Conservation (phyloP, 106 monocot species). For the Ottelia alismoides region DNA sequence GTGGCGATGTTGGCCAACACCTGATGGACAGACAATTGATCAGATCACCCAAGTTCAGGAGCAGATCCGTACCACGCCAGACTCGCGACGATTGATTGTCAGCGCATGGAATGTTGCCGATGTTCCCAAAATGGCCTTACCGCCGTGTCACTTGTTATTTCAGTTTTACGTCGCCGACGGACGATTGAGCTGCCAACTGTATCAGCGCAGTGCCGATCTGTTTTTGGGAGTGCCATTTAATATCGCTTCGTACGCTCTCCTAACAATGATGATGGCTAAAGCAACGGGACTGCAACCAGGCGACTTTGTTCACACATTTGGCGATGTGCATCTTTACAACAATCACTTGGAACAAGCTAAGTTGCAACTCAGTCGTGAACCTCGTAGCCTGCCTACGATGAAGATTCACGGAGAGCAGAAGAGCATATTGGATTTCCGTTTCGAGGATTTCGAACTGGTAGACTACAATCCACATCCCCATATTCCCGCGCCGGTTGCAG, state of each 20-base stretch:
- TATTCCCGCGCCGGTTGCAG: not conserved
- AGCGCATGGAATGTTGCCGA: not conserved
- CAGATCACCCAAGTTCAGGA: not conserved
- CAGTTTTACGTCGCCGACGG: not conserved
- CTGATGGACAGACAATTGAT: not conserved
- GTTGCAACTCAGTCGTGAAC: not conserved
- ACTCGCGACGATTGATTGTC: not conserved
- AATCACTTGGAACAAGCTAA: not conserved
- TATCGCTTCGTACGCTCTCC: not conserved
- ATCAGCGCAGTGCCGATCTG: not conserved
- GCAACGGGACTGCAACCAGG: not conserved
- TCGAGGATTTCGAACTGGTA: not conserved
- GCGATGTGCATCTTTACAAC: not conserved
- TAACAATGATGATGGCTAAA: not conserved
- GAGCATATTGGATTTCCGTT: not conserved
- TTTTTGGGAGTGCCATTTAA: too few relatives aligned
- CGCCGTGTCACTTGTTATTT: not conserved
- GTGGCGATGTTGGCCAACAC: not conserved
- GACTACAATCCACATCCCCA: not conserved
- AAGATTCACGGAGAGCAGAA: not conserved
- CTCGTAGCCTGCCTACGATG: not conserved
- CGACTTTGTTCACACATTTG: not conserved
- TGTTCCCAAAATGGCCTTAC: not conserved
- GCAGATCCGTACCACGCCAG: not conserved
- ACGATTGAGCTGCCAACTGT: not conserved